Evolutionary conservation across 2,329 filamentous ascomycete species (phyloP), one percentile per base, ranked within the genome.

Genomic region (Fusarium vanettenii): DNA sequence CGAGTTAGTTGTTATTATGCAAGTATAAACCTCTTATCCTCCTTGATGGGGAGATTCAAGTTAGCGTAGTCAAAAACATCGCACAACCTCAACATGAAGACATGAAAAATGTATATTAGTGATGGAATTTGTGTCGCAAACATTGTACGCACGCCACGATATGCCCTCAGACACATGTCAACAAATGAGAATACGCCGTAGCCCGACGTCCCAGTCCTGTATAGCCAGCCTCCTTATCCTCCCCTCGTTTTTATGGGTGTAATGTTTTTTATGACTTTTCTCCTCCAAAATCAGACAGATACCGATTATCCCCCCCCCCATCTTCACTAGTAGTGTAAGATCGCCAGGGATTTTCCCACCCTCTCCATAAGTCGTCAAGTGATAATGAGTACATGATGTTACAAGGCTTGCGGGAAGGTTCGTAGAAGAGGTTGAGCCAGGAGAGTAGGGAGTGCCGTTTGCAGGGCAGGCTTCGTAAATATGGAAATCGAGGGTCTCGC

Each of bases 301-400:
- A 43, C 48, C 57, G 27, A 55, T 60, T 43, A 48, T 61, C 43
- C 60, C 71, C 25, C 20, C n/a, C n/a, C n/a, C 55, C 61, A 63
- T 56, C 60, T 25, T 64, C 48, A 75, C 45, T 71, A 66, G 45
- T 52, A 31, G 57, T 43, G 56, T 68, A 60, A 66, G 60, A 63
- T 45, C 39, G 39, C 56, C 57, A 62, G 37, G 59, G 25, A 57
- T 50, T 43, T 71, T 70, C 64, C 66, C 61, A 61, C 66, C 66
- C 75, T 74, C 72, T 72, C 72, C 70, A 66, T 72, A 77, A 70
- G 64, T 79, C 76, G 70, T 79, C 64, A 78, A 74, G 70, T 68
- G 66, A 73, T 78, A 50, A 76, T 69, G 74, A 73, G 70, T 79
- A 77, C 77, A 78, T 78, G 70, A 71, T 79, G 62, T 73, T 79